Base-by-base conservation (phyloP, 352 stramenopile genomes). In the Pythium diclinum region DNA sequence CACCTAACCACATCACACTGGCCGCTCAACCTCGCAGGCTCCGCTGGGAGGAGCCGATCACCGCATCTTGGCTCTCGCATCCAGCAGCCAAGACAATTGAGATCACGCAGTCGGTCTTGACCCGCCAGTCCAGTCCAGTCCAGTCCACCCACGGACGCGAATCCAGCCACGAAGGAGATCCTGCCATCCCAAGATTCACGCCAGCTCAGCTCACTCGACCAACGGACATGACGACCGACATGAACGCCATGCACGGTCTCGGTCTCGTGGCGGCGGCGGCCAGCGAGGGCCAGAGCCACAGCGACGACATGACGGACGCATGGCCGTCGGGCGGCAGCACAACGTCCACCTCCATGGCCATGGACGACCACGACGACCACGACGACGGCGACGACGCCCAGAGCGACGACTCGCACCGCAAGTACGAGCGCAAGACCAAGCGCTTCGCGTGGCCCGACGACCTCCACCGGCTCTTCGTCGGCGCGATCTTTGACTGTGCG, bases 341-440 rank as follows among this genome's bases (percentile, higher is more conserved):
- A 13, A 60, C 49, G 21, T 61, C 60, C n/a, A 60, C 49, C 16
- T 61, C 60, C 16, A 28, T 61, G 48, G 40, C 51, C 25, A 60
- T 62, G 61, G 54, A 68, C 28, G 58, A 64, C 25, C 25, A 28
- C 33, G 47, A 19, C 21, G 33, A 19, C 1, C 16, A 49, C 42
- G 42, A 49, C 17, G 42, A 49, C 42, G 42, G 42, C 42, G 42
- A 49, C 36, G 36, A 42, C 36, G 36, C 11, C 8, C 36, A 14
- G 32, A 46, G 21, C 36, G 56, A 40, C 38, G 56, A 49, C 42
- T 7, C 3, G 14, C 82, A 93, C 68, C 87, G 85, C 75, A 95
- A 95, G 63, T 94, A 94, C 67, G 85, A 94, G 67, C 87, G 83
- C 69, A 91, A 92, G 71, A 91, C 87, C 40, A 93, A 94, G 74